These are phyloP conservation scores for Xylariales sp. DNA, from an alignment of 2,329 filamentous ascomycete species.

Conservation along the genomic window DNA sequence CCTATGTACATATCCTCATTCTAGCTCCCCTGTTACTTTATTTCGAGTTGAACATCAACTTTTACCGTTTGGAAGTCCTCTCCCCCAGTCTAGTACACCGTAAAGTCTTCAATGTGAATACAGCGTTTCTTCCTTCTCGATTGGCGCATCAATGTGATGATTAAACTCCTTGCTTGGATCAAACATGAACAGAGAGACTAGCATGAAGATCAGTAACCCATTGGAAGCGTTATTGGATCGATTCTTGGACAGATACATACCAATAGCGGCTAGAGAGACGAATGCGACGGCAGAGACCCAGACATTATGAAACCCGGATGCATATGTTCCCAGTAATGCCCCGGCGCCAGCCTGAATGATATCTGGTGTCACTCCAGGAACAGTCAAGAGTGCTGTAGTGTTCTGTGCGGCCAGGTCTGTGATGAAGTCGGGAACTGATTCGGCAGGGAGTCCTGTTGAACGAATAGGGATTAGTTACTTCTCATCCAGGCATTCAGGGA, in stretches of 20 bases:
- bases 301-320: slow-evolving; percentile 24
- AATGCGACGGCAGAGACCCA: slow-evolving; percentile 28
- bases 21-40: too few relatives aligned
- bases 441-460: slow-evolving; percentile 23
- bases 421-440: slow-evolving; percentile 22
- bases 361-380: slow-evolving; percentile 24
- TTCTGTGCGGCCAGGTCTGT: slow-evolving; percentile 22
- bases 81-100: too few relatives aligned
- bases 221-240: background rate
- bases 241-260: slow-evolving; percentile 16
- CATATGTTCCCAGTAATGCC: slow-evolving; percentile 25
- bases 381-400: slow-evolving; percentile 16
- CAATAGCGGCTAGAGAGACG: slow-evolving; percentile 22
- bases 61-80: too few relatives aligned
- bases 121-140: slow-evolving; percentile 26
- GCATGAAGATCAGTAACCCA: background rate
- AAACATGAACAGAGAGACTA: slow-evolving; percentile 24
- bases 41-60: too few relatives aligned
- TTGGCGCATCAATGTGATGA: slow-evolving; percentile 31
- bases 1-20: too few relatives aligned
- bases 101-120: background rate
- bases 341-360: slow-evolving; percentile 23
- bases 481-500: too few relatives aligned
- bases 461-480: too few relatives aligned
- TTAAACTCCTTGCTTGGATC: slow-evolving; percentile 32